These are phyloP conservation scores for Scedosporium minutisporum DNA, from an alignment of 2,329 filamentous ascomycete genomes.

Conservation along the genomic window DNA sequence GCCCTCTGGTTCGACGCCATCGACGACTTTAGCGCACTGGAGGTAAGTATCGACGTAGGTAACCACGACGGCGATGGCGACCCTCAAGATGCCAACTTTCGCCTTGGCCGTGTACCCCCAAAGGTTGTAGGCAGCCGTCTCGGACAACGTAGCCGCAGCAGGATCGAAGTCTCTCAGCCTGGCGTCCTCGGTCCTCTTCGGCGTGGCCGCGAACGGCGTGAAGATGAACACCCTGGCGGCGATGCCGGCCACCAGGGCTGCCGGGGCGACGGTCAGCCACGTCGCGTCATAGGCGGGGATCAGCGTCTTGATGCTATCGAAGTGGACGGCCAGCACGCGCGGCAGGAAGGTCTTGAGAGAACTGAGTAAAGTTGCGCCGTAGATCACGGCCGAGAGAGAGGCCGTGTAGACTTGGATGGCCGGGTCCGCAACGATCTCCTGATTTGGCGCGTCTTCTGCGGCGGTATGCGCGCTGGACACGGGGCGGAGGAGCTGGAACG, in stretches of 20 bases:
- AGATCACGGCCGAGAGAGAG: conserved; percentile 61
- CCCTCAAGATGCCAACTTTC: conserved; percentile 56
- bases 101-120: conserved; percentile 58
- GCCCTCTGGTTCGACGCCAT: conserved; percentile 60
- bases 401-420: conserved; percentile 55
- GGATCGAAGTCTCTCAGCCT: conserved; percentile 50
- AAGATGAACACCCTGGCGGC: conserved; percentile 73
- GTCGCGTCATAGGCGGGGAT: conserved; percentile 56
- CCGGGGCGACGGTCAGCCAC: conserved; percentile 51
- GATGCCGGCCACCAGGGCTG: conserved; percentile 49
- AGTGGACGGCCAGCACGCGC: conserved; percentile 62
- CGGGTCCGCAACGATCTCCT: conserved; percentile 54
- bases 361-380: conserved; percentile 61
- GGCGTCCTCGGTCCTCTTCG: conserved; percentile 37
- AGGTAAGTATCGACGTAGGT: conserved; percentile 52
- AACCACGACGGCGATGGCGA: conserved; percentile 46
- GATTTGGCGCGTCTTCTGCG: conserved; percentile 44
- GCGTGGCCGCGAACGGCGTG: conserved; percentile 50
- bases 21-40: conserved; percentile 55
- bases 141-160: conserved; percentile 50
- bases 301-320: conserved; percentile 61
- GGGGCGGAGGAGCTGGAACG: conserved; percentile 65
- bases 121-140: conserved; percentile 65
- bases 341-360: conserved; percentile 65
- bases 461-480: conserved; percentile 54